Evolutionary conservation across 192 early-diverging fungal species (phyloP).

Genomic region (Umbelopsis sp.): DNA sequence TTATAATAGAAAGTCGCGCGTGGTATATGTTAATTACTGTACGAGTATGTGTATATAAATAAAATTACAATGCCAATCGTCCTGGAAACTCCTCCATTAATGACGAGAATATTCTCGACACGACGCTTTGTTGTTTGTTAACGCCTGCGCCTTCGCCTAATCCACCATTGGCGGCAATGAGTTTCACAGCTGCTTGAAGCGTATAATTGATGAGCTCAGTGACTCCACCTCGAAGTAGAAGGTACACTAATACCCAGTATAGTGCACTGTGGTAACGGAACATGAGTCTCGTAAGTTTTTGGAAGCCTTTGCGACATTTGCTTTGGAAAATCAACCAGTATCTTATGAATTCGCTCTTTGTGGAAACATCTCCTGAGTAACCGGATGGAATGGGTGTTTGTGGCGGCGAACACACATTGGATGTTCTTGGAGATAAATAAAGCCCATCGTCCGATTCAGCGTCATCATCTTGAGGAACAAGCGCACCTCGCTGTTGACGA

Average conservation of each 20-base stretch:
- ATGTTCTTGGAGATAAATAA: constrained; percentile 5
- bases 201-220: constrained; percentile 18
- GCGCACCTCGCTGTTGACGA: not conserved
- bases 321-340: constrained; percentile 10
- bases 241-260: constrained; percentile 35
- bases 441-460: not conserved
- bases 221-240: constrained; percentile 26
- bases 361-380: not conserved
- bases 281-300: not conserved
- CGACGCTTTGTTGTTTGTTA: not conserved
- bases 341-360: constrained; percentile 10
- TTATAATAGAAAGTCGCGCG: not conserved
- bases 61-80: constrained; percentile 14
- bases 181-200: not conserved
- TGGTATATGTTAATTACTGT: constrained; percentile 13
- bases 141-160: not conserved
- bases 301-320: not conserved
- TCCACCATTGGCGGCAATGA: constrained; percentile 8
- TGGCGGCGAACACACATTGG: not conserved
- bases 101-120: constrained; percentile 6
- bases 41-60: constrained; percentile 12
- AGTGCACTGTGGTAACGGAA: constrained; percentile 32
- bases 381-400: not conserved
- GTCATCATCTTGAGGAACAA: not conserved
- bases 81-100: constrained; percentile 15